phyloP scores from a whole-genome alignment of 305 asterid genomes.

The Euphrasia arctica region DNA sequence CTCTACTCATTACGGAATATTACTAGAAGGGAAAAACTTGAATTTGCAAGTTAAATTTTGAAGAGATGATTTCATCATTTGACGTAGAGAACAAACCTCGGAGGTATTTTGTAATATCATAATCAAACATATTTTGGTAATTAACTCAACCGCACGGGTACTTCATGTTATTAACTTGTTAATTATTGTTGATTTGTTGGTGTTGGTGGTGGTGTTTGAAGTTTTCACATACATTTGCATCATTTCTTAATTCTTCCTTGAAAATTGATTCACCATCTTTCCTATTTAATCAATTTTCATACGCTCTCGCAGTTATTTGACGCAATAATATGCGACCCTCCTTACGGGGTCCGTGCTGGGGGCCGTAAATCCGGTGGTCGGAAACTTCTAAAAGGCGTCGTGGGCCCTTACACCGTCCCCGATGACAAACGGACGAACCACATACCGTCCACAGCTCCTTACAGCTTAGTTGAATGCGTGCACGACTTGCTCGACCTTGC shows the following conservation, averaged over 20 bases:
- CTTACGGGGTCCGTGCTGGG: constrained; percentile 98
- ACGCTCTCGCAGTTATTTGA: constrained; percentile 61
- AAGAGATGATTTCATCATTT: neutral
- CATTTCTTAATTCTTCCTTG: neutral
- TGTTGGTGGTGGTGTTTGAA: neutral
- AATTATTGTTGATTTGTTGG: neutral
- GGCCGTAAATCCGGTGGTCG: constrained; percentile 99
- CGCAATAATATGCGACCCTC: constrained; percentile 98
- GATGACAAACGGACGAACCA: constrained; percentile 86
- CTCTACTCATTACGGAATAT: no score
- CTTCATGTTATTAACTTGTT: neutral
- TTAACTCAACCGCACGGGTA: neutral
- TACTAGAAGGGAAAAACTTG: neutral
- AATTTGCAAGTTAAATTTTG: neutral
- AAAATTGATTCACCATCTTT: constrained; percentile 5
- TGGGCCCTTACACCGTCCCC: constrained; percentile 86
- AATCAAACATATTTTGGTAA: neutral
- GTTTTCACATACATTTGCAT: neutral
- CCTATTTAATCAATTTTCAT: neutral
- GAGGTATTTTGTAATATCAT: no score
- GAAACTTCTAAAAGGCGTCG: constrained; percentile 80
- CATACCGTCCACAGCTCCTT: constrained; percentile 95
- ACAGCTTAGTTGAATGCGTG: constrained; percentile 91
- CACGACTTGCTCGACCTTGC: constrained; percentile 94
- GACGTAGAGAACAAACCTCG: neutral